Percentiles rank a stretch among this genome's conserved stretches.
Conservation (phyloP, 495 filamentous ascomycete genomes). For the Penicillium antarcticum region DNA sequence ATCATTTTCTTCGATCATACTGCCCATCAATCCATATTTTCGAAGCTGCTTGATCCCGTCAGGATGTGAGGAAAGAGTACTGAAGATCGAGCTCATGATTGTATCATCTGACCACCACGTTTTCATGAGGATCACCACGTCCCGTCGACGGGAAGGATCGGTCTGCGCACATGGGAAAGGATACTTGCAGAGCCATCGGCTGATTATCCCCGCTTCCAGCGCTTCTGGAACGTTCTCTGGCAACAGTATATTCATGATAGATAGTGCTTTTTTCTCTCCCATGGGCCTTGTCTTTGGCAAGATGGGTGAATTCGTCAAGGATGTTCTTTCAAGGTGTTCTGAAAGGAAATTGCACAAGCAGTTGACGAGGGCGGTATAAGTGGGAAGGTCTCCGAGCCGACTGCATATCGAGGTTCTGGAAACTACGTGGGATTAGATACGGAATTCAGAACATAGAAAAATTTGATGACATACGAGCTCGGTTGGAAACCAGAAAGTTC, state of each 20-base stretch:
- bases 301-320: constrained; percentile 37
- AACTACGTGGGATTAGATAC: constrained; percentile 25
- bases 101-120: constrained; percentile 45
- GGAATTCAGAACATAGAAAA: neutral
- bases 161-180: constrained; percentile 44
- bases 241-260: constrained; percentile 36
- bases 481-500: constrained; percentile 40
- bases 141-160: constrained; percentile 35
- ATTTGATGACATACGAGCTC: constrained; percentile 33
- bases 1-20: constrained; percentile 42
- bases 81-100: constrained; percentile 44
- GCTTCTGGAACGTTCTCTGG: constrained; percentile 37
- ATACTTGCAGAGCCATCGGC: constrained; percentile 47
- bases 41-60: constrained; percentile 42
- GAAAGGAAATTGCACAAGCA: constrained; percentile 49
- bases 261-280: constrained; percentile 41
- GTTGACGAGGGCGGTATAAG: constrained; percentile 41
- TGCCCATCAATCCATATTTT: constrained; percentile 42
- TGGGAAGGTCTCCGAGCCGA: constrained; percentile 34
- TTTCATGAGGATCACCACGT: constrained; percentile 45
- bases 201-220: constrained; percentile 43
- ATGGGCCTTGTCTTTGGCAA: constrained; percentile 43
- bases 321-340: constrained; percentile 37
- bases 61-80: constrained; percentile 26
- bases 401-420: constrained; percentile 38